A percentile compares a stretch with the other conserved stretches of the same genome.
These are phyloP conservation scores for Magnolia changhungtana DNA, from an alignment of 164 flowering plant species.

Conservation along the genomic window DNA sequence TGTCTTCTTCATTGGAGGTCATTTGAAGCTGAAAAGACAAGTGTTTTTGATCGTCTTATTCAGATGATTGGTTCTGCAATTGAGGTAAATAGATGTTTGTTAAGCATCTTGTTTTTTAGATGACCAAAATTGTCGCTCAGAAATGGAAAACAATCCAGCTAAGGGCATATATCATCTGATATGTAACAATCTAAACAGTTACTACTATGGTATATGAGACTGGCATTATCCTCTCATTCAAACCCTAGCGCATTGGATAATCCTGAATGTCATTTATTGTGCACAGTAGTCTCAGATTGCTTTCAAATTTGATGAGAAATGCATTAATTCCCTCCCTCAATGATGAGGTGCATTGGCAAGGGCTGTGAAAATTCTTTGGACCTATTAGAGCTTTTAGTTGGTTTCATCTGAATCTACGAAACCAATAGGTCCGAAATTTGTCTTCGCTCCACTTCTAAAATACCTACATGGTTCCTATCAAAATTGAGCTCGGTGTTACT, in stretches of 20 bases:
- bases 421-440: too few relatives aligned
- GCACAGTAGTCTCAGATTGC: not conserved
- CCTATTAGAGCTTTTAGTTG: too few relatives aligned
- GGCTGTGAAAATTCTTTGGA: too few relatives aligned
- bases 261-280: not conserved
- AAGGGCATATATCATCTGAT: not conserved
- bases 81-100: slow-evolving; percentile 34
- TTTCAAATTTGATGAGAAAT: not conserved
- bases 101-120: not conserved
- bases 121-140: not conserved
- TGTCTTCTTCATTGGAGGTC: slow-evolving; percentile 71
- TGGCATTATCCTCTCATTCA: not conserved
- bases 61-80: slow-evolving; percentile 70
- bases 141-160: not conserved
- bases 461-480: too few relatives aligned
- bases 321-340: not conserved
- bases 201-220: not conserved
- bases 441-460: too few relatives aligned
- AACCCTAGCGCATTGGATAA: not conserved
- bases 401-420: too few relatives aligned
- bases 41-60: slow-evolving; percentile 70
- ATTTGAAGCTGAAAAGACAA: slow-evolving; percentile 67
- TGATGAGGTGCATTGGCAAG: not conserved
- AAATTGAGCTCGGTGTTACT: too few relatives aligned
- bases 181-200: not conserved